Conservation (phyloP, 2,329 filamentous ascomycete genomes). For the Teratosphaeria gauchensis region DNA sequence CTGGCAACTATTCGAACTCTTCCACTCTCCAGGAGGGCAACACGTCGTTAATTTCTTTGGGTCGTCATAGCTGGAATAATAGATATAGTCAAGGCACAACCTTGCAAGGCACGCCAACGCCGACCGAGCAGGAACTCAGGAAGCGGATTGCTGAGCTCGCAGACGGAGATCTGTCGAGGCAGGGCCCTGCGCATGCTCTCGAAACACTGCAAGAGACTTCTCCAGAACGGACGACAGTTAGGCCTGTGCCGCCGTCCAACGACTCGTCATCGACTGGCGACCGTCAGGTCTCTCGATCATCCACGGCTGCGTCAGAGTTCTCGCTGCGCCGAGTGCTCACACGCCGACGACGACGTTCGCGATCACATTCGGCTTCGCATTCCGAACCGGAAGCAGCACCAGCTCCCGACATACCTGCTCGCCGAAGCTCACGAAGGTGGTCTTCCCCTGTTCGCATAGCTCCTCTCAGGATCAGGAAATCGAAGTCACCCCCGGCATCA, state of each 20-base stretch:
- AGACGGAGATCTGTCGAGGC: background rate
- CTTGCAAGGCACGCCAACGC: constrained; percentile 20
- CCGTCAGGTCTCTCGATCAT: background rate
- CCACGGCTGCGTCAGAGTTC: constrained; percentile 1
- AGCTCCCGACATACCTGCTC: constrained; percentile 1
- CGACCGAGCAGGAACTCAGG: constrained; percentile 16
- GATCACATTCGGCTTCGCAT: background rate
- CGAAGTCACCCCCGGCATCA: background rate
- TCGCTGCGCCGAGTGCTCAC: constrained; percentile 1
- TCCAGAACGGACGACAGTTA: constrained; percentile 12
- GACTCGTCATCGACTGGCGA: constrained; percentile 2
- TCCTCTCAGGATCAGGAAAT: constrained; percentile 1
- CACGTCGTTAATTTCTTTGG: constrained; percentile 11
- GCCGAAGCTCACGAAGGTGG: constrained; percentile 1
- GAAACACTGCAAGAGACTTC: constrained; percentile 22
- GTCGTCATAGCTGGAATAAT: constrained; percentile 12
- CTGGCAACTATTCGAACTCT: constrained; percentile 19
- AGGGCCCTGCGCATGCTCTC: constrained; percentile 15
- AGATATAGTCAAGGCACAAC: constrained; percentile 21
- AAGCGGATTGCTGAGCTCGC: constrained; percentile 10
- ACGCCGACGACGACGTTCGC: background rate
- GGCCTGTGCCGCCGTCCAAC: constrained; percentile 5
- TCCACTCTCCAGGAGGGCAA: constrained; percentile 17
- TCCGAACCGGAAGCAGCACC: background rate
- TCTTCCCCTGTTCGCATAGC: constrained; percentile 2